A percentile compares a stretch with the other conserved stretches of the same genome.
phyloP scores from a whole-genome alignment of 208 protist genomes.

The Leishmania guyanensis region DNA sequence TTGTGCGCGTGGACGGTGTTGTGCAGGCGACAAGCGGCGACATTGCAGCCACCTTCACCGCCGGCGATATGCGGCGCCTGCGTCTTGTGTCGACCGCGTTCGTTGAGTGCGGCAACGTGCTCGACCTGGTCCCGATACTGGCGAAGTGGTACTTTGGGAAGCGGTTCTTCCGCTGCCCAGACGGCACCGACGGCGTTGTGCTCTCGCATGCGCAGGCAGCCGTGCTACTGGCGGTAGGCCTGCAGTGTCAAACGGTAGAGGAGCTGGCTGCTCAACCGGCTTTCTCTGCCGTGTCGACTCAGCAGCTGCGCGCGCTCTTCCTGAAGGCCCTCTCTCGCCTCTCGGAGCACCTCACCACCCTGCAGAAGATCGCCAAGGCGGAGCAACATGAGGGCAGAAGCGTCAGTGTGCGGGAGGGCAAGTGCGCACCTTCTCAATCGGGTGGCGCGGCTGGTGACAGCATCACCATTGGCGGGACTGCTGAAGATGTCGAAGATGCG shows the following conservation, averaged over 20 bases:
- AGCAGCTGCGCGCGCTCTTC: constrained; percentile 88
- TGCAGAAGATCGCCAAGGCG: constrained; percentile 50
- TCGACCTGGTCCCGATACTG: constrained; percentile 95
- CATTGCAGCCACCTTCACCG: constrained; percentile 63
- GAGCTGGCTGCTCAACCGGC: constrained; percentile 54
- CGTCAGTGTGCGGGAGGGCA: background rate
- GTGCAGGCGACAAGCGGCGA: constrained; percentile 52
- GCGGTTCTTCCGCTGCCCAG: constrained; percentile 51
- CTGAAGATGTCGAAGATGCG: constrained; percentile 43
- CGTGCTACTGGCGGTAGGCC: constrained; percentile 94
- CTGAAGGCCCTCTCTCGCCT: constrained; percentile 85
- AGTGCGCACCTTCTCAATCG: constrained; percentile 4
- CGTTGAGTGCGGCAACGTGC: constrained; percentile 95
- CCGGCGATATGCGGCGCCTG: constrained; percentile 96
- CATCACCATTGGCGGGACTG: constrained; percentile 21
- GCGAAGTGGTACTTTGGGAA: constrained; percentile 92
- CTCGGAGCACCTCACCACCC: constrained; percentile 65
- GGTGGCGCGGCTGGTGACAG: constrained; percentile 4
- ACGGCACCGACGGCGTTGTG: constrained; percentile 79
- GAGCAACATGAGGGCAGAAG: background rate
- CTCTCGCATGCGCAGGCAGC: constrained; percentile 91
- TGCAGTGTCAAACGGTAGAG: constrained; percentile 90
- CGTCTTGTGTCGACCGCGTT: constrained; percentile 91
- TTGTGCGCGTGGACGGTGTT: constrained; percentile 63
- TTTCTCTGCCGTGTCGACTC: constrained; percentile 63